Percentiles rank a stretch among this genome's conserved stretches.
These are phyloP conservation scores for Barnettozyma sp. DNA, from an alignment of 805 yeast species.

Conservation along the genomic window DNA sequence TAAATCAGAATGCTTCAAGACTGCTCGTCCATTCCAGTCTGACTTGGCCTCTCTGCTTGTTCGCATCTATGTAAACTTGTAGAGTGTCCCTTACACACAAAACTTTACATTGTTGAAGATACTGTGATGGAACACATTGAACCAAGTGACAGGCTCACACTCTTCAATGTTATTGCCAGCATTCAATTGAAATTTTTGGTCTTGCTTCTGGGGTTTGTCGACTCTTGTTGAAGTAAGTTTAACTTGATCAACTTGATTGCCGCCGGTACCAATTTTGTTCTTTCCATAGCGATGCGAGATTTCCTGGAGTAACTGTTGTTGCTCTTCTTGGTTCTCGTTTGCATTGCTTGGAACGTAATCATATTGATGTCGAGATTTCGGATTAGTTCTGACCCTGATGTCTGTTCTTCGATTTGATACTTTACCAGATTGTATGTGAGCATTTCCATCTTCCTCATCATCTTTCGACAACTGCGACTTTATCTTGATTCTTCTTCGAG, in stretches of 20 bases:
- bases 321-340: too few relatives aligned
- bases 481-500: constrained; percentile 11
- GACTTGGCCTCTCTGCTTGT: too few relatives aligned
- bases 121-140: constrained; percentile 42
- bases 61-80: too few relatives aligned
- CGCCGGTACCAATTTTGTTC: constrained; percentile 3
- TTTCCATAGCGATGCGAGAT: constrained; percentile 3
- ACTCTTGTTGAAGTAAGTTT: constrained; percentile 5
- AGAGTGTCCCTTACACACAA: constrained; percentile 23
- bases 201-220: constrained; percentile 1
- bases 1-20: too few relatives aligned
- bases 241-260: constrained; percentile 2
- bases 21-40: too few relatives aligned
- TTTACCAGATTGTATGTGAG: not conserved
- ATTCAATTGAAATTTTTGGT: not conserved
- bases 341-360: too few relatives aligned
- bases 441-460: too few relatives aligned
- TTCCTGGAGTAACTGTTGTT: too few relatives aligned
- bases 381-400: too few relatives aligned
- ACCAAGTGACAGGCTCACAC: constrained; percentile 48
- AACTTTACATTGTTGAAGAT: constrained; percentile 40
- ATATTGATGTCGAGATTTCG: too few relatives aligned
- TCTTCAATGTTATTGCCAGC: constrained; percentile 9
- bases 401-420: constrained; percentile 1
- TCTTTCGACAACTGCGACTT: constrained; percentile 2